Percentiles rank a stretch among this genome's conserved stretches.
phyloP scores from a whole-genome alignment of 495 filamentous ascomycete species.

The Bryoglossum gracile region DNA sequence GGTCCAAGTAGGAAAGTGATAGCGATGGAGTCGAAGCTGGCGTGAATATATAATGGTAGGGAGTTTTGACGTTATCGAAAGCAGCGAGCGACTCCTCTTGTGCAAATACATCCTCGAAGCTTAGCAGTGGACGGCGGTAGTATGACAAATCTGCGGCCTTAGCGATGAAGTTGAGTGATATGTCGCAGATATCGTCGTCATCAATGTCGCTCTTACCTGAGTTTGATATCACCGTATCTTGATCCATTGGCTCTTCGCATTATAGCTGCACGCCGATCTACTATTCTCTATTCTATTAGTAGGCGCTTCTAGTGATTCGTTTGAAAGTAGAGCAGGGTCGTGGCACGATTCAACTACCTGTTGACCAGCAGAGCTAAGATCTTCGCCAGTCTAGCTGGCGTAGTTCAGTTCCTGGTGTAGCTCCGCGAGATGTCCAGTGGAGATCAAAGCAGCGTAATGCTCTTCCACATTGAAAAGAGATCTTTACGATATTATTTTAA shows the following conservation, averaged over 20 bases:
- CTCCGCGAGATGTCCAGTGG: neutral
- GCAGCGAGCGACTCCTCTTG: neutral
- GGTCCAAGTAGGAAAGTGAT: neutral
- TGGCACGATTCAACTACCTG: neutral
- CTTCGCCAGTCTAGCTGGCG: neutral
- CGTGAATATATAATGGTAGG: neutral
- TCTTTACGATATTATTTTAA: too few relatives aligned
- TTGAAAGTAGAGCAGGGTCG: neutral
- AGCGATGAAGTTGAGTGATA: neutral
- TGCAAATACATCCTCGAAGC: neutral
- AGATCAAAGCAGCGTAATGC: neutral
- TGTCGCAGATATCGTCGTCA: neutral
- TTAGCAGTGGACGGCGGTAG: neutral
- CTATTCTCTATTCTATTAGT: neutral
- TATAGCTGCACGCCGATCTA: neutral
- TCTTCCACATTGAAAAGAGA: neutral
- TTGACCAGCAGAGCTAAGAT: neutral
- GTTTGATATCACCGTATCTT: neutral
- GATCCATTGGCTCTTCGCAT: neutral
- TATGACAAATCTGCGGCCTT: neutral
- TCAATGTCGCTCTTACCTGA: neutral
- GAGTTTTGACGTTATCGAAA: neutral
- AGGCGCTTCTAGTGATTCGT: neutral
- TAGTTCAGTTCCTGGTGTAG: neutral
- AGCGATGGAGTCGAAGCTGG: neutral